Evolutionary conservation across 129 eudicot species (phyloP), one percentile per base, ranked within the genome.

Genomic region (Smallanthus sonchifolius): DNA sequence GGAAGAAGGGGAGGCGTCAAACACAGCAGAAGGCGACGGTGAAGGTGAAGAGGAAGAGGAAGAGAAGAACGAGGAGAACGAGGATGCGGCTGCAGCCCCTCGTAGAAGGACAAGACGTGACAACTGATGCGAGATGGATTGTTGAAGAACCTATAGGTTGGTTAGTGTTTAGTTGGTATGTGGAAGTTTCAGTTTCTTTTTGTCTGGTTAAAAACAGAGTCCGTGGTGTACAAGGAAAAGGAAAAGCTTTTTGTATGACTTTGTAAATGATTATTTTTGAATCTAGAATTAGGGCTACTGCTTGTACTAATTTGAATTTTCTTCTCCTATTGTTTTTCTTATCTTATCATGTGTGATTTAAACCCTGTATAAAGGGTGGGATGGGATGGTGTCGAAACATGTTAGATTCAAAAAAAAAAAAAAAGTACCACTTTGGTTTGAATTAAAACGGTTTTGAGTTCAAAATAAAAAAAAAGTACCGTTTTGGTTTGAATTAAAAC

Each of bases 41-140:
- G 30, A 82, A 67, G 75, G 70, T 11, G 86, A 85, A 19, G 81
- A 80, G 77, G 70, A 82, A 44, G 47, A 7, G 13, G 86, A 86
- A 66, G 86, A 83, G 43, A 66, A 67, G 20, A 63, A 42, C 3
- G 59, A 52, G 13, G 19, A 14, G 17, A 6, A 37, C 2, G 91
- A 78, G 57, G 86, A 74, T 44, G 79, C 80, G 11, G 79, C 85
- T 35, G 88, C 86, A 6, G 30, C 30, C 47, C 84, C 93, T 80
- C 90, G 87, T 71, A 67, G 86, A 64, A 85, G 86, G 82, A 72
- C 77, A 16, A 83, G 93, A 83, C 93, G 87, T 64, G 90, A 80
- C 67, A 78, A 44, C 80, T 88, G 79, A 76, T 52, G 30, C 17
- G 30, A 52, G 59, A 17, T 57, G n/a, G 16, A 16, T 5, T 24